Percentiles rank a stretch among this genome's conserved stretches.
Evolutionary conservation across 2,329 filamentous ascomycete species (phyloP).

Genomic region (Cephalotrichum gorgonifer): DNA sequence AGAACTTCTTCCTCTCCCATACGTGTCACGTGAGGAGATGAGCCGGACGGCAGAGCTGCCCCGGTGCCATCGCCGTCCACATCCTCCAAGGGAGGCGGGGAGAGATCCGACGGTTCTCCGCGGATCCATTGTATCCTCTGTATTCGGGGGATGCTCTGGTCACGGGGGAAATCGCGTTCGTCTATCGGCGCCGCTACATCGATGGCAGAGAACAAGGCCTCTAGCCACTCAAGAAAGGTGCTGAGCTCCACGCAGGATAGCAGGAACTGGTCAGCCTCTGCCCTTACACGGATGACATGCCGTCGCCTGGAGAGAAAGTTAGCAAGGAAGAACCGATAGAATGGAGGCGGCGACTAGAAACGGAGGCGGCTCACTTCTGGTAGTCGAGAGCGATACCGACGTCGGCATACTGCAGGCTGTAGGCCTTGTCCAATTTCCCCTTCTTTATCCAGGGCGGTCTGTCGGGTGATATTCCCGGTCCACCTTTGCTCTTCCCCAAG

Average conservation of each 20-base stretch:
- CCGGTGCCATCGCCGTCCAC: neutral
- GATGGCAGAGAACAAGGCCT: constrained; percentile 61
- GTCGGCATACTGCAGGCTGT: constrained; percentile 65
- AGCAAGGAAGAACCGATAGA: neutral
- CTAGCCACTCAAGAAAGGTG: constrained; percentile 58
- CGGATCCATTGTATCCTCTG: constrained; percentile 41
- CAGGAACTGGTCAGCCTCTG: constrained; percentile 65
- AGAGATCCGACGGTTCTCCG: constrained; percentile 21
- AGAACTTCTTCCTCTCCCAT: too few species aligned
- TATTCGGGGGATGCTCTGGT: constrained; percentile 50
- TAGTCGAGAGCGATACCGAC: constrained; percentile 66
- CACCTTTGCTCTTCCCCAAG: constrained; percentile 36
- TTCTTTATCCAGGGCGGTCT: constrained; percentile 40
- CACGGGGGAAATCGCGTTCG: constrained; percentile 53
- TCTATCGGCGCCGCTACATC: constrained; percentile 62
- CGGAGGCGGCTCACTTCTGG: constrained; percentile 42
- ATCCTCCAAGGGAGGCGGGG: neutral
- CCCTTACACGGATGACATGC: constrained; percentile 61
- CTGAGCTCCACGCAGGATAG: constrained; percentile 55
- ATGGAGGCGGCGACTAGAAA: neutral
- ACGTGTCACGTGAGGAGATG: neutral
- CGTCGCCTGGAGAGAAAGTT: constrained; percentile 29
- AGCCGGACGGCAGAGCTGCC: neutral
- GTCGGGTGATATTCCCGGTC: constrained; percentile 37
- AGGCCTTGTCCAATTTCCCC: constrained; percentile 52